These are phyloP conservation scores for Nitzschia inconspicua DNA, from an alignment of 108 stramenopile genomes.

Conservation along the genomic window DNA sequence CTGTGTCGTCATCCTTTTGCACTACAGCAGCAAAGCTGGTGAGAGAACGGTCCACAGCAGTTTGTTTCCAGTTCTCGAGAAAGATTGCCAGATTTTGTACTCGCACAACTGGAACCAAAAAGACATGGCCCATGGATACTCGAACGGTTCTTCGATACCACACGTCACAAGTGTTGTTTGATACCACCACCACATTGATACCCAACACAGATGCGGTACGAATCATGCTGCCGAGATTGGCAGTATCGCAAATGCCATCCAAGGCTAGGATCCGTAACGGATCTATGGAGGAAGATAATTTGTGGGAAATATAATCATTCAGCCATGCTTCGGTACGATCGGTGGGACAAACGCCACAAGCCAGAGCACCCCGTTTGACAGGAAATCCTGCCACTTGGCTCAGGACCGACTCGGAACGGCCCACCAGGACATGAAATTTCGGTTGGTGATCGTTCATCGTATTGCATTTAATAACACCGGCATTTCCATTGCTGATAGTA, in stretches of 20 bases:
- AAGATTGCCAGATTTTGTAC: slow-evolving; percentile 42
- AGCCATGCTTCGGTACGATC: slow-evolving; percentile 49
- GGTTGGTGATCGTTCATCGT: too few relatives aligned
- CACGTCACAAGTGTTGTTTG: slow-evolving; percentile 69
- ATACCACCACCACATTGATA: slow-evolving; percentile 62
- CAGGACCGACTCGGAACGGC: slow-evolving; percentile 40
- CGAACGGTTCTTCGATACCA: slow-evolving; percentile 76
- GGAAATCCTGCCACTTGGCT: slow-evolving; percentile 62
- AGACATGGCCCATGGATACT: slow-evolving; percentile 76
- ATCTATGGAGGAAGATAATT: too few relatives aligned
- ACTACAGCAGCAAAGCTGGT: slow-evolving; percentile 65
- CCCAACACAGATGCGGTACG: slow-evolving; percentile 71
- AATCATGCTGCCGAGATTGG: slow-evolving; percentile 77
- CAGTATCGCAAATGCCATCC: slow-evolving; percentile 72
- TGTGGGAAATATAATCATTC: slow-evolving; percentile 1
- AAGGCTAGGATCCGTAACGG: slow-evolving; percentile 52
- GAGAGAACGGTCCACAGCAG: too few relatives aligned
- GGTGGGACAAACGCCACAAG: slow-evolving; percentile 61
- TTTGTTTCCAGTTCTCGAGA: slow-evolving; percentile 2
- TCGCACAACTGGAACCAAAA: slow-evolving; percentile 54
- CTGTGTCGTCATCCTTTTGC: slow-evolving; percentile 33
- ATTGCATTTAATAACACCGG: too few relatives aligned
- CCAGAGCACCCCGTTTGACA: slow-evolving; percentile 65
- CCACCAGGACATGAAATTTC: slow-evolving; percentile 56
- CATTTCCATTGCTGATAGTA: too few relatives aligned